phyloP scores from a whole-genome alignment of 192 early-diverging fungal genomes.

The Podochytrium sp. region DNA sequence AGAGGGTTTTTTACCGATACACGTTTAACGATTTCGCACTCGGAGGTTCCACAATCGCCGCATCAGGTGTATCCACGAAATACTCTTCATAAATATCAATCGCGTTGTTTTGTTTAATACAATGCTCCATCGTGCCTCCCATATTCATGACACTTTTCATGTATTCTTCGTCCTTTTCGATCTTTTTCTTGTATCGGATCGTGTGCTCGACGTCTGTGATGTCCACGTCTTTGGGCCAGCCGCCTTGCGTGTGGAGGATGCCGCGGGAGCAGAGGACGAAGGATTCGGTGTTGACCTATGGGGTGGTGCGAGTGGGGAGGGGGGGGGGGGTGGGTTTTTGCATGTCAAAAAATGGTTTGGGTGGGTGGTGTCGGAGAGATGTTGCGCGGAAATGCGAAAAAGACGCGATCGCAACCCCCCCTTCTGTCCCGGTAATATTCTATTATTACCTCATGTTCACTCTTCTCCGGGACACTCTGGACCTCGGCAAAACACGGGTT shows the following conservation, averaged over 20 bases:
- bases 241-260: constrained; percentile 61
- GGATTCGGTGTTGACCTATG: constrained; percentile 63
- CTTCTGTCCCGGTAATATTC: neutral
- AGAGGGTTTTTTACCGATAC: constrained; percentile 45
- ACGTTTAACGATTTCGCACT: constrained; percentile 62
- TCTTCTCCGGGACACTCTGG: constrained; percentile 57
- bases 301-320: no score
- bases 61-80: constrained; percentile 54
- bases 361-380: no score
- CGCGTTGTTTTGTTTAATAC: constrained; percentile 70
- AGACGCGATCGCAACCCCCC: constrained; percentile 1
- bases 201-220: constrained; percentile 65
- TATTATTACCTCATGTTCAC: constrained; percentile 66
- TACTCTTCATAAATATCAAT: constrained; percentile 73
- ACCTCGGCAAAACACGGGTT: constrained; percentile 51
- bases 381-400: no score
- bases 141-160: constrained; percentile 53
- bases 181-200: constrained; percentile 65
- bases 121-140: constrained; percentile 62
- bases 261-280: constrained; percentile 53
- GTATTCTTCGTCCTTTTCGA: constrained; percentile 72
- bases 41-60: constrained; percentile 46
- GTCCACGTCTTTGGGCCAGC: constrained; percentile 71
- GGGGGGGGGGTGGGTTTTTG: no score
- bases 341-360: no score